These are phyloP conservation scores for Aplosporella prunicola DNA, from an alignment of 2,329 filamentous ascomycete species.

Conservation along the genomic window DNA sequence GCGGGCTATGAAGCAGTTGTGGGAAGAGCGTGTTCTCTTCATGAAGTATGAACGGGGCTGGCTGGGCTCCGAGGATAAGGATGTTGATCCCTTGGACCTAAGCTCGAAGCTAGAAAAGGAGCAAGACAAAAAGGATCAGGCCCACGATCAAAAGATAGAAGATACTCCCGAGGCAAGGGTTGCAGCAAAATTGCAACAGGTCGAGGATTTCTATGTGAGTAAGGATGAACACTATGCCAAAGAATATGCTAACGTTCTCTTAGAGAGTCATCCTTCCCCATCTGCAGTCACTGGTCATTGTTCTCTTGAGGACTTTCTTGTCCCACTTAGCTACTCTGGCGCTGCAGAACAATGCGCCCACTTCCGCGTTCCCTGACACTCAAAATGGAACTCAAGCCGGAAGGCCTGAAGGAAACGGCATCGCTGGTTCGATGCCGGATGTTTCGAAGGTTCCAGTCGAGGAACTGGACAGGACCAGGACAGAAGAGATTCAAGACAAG, in stretches of 20 bases:
- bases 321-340: conserved; percentile 81
- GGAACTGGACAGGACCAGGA: conserved; percentile 71
- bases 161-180: conserved; percentile 50
- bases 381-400: conserved; percentile 30
- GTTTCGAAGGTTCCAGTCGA: conserved; percentile 39
- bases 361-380: conserved; percentile 35
- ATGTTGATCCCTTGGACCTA: conserved; percentile 36
- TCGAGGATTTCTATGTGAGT: conserved; percentile 81
- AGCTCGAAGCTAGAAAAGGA: conserved; percentile 2
- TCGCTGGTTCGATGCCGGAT: conserved; percentile 20
- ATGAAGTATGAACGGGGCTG: conserved; percentile 89
- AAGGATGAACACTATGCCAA: no score
- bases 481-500: conserved; percentile 80
- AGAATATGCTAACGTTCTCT: conserved; percentile 11
- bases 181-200: conserved; percentile 44
- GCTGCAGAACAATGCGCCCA: conserved; percentile 40
- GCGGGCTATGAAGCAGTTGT: conserved; percentile 81
- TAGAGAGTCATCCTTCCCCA: conserved; percentile 70
- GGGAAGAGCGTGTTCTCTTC: conserved; percentile 86
- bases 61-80: conserved; percentile 44
- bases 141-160: conserved; percentile 34
- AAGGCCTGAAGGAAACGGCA: conserved; percentile 20
- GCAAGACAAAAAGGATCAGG: conserved; percentile 28
- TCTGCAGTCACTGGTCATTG: conserved; percentile 85
- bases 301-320: conserved; percentile 79